Base-by-base conservation (phyloP, 2,329 filamentous ascomycete genomes). In the Huntiella moniliformis region DNA sequence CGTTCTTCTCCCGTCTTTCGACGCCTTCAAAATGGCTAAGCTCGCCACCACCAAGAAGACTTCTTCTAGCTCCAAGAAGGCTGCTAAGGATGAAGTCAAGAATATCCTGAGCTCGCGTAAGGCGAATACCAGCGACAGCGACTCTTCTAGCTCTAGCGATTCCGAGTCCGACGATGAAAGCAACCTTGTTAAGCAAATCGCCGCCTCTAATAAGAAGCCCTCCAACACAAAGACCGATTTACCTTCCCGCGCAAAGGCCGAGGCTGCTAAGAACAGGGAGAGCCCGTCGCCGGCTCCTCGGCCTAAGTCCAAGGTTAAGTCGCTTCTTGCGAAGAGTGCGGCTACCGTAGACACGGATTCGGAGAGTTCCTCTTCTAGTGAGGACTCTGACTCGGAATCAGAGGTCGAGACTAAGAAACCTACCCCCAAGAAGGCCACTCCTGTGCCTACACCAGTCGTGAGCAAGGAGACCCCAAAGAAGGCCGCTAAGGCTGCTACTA, bases 141-240 rank as follows among this genome's bases (percentile, higher is more conserved):
- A 56, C 17, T 52, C 52, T 11, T 53, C 52, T 2, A 53, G 50
- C 44, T 58, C 58, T 31, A 58, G 57, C 34, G 57, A 58, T 37
- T 54, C 55, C 22, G 54, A 56, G 7, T 52, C 53, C 22, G 52
- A 55, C 31, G 50, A 51, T 46, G 50, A 53, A 41, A 11, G 22
- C 47, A 46, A 36, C 22, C 40, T 50, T 7, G 44, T 50, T 17
- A 50, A 50, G 41, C 44, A 50, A 44, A 47, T 39, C 33, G 51
- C 51, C 16, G 38, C 50, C 17, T 32, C 51, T 28, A 55, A 56
- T 35, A 41, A 51, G 31, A 28, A 28, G 22, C 22, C 22, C 3
- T 10, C 22, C 22, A 38, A 43, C 12, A 48, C 51, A 32, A 46
- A 50, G 34, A 49, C 54, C 39, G 50, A 50, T 8, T 34, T 49